Conservation (phyloP, 2,329 filamentous ascomycete genomes). For the Aspergillus vadensis region DNA sequence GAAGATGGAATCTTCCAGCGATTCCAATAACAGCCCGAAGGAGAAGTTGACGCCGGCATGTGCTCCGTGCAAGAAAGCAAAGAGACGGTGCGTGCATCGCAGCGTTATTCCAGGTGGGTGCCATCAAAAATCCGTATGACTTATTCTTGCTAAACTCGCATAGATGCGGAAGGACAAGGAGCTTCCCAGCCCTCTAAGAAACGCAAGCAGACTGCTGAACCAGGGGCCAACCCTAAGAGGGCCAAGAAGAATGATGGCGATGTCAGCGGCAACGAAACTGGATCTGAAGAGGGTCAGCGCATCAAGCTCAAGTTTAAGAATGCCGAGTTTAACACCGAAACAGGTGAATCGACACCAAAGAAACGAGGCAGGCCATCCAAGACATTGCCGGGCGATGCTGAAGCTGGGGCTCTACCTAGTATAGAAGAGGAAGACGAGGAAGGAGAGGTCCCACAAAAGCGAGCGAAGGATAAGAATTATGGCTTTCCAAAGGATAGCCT, state of each 20-base stretch:
- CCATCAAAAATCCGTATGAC: too few species aligned
- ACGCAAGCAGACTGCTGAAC: neutral
- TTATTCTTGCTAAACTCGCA: neutral
- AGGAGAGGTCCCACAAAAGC: constrained; percentile 9
- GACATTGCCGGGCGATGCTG: neutral
- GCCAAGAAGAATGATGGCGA: neutral
- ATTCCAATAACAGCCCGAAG: neutral
- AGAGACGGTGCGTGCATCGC: constrained; percentile 31
- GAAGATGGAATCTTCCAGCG: neutral
- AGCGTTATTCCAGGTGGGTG: neutral
- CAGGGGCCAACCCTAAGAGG: neutral
- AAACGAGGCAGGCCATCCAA: neutral
- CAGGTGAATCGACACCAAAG: neutral
- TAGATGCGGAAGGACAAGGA: neutral
- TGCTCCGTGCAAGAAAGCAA: constrained; percentile 25
- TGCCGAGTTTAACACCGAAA: neutral
- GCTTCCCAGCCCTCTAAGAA: neutral
- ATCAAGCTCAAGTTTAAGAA: neutral
- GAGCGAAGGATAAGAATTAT: neutral
- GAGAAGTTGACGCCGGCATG: constrained; percentile 20
- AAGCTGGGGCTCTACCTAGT: constrained; percentile 2
- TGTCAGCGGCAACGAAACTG: neutral
- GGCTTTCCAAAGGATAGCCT: too few species aligned
- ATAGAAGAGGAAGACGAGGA: constrained; percentile 22
- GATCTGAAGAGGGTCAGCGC: neutral